Evolutionary conservation across 148 eudicot genomes (phyloP).

Genomic region (Fagopyrum esculentum): DNA sequence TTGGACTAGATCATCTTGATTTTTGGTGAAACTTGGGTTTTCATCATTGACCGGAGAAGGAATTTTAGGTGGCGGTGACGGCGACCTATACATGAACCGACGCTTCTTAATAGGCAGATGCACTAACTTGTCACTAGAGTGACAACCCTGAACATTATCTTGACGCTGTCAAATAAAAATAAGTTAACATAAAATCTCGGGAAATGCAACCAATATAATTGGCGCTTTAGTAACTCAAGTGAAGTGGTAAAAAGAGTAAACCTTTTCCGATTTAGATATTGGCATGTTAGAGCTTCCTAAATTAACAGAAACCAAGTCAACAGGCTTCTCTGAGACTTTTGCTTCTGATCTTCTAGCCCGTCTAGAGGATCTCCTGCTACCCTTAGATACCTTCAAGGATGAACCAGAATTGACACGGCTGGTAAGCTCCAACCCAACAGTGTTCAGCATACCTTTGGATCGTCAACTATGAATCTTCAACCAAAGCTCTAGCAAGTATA

Average conservation of each 20-base stretch:
- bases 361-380: conserved; percentile 25
- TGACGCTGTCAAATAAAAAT: conserved; percentile 25
- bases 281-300: conserved; percentile 20
- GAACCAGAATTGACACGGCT: conserved; percentile 21
- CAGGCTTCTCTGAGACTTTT: conserved; percentile 8
- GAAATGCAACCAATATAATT: neutral
- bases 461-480: neutral
- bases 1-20: neutral
- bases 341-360: conserved; percentile 16
- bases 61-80: conserved; percentile 24
- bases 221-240: neutral
- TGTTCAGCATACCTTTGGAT: conserved; percentile 13
- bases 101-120: conserved; percentile 46
- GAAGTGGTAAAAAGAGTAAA: neutral
- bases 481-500: neutral
- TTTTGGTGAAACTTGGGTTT: neutral
- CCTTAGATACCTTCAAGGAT: conserved; percentile 23
- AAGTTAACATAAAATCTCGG: neutral
- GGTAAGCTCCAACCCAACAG: conserved; percentile 21
- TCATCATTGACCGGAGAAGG: conserved; percentile 11
- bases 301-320: neutral
- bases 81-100: conserved; percentile 28
- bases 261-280: conserved; percentile 28
- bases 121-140: conserved; percentile 28
- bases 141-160: conserved; percentile 18